Base-by-base conservation (phyloP, 2,329 filamentous ascomycete species). In the Fusarium xylarioides region DNA sequence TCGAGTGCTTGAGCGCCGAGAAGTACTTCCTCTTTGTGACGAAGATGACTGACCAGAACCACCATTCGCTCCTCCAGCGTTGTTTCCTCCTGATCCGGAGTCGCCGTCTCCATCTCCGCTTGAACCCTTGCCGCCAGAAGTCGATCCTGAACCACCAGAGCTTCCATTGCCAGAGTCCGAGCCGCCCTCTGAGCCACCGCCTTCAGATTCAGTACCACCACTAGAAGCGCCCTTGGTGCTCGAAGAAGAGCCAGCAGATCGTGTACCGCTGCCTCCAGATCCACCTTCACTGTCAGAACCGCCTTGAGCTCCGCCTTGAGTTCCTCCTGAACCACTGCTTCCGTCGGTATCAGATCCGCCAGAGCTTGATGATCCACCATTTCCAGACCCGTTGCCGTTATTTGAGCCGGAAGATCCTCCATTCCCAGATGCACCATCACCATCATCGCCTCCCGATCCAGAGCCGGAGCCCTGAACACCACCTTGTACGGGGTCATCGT, bases 361-460 rank as follows among this genome's bases (percentile, higher is more conserved):
- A 4, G 40, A 47, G 14, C 32, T 44, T 11, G 43, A 62, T 16
- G 47, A 37, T 0, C 37, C 44, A 2, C 46, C 69, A 16, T 56
- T 60, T 1, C 34, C 53, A 14, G 66, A 42, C 1, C 11, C 12
- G 4, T 30, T 42, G 4, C 42, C 53, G 2, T 30, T 56, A 2
- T 30, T 43, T 26, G 56, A 56, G 2, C 64, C 64, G 10, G 69
- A 47, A 1, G 52, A 69, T 4, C 38, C 53, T 3, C n/a, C 47
- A 0, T 47, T 52, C 0, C 50, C 56, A 12, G 49, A 8, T 7
- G 23, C 35, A 7, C 4, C 14, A 11, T 40, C 42, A 3, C 11
- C 47, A 11, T 21, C 38, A 11, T 32, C 11, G 5, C 32, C 35
- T 18, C 28, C 58, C 2, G 28, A 47, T 11, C 55, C 58, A 10